Evolutionary conservation across 2,329 filamentous ascomycete species (phyloP), one percentile per base, ranked within the genome.

Genomic region (Akanthomyces lecanii): DNA sequence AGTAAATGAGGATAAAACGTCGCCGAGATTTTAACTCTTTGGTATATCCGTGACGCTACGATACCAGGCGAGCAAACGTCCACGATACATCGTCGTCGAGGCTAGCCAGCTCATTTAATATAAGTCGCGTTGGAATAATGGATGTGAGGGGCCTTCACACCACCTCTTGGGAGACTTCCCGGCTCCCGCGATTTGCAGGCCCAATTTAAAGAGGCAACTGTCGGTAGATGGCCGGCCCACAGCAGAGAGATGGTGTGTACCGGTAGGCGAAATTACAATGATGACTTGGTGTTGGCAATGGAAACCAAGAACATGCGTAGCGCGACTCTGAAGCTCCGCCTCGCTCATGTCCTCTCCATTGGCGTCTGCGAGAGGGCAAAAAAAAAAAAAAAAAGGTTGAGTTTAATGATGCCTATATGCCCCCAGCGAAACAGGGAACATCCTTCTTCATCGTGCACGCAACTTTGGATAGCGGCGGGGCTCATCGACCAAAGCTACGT

Each of bases 71-170:
- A 36, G 8, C 6, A 36, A 36, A 10, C 28, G 28, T 30, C 28
- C 28, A 30, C 28, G 33, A 36, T 36, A 7, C 33, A 36, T 8
- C 7, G 33, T 36, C 21, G 21, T 21, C 21, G 30, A 33, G 30
- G 30, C 8, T 8, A 33, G 30, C 30, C 30, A 33, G 38, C 38
- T 40, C 38, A 40, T 40, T 40, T 40, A 40, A 40, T 40, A 40
- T 16, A 8, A 14, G 12, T 12, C 30, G 6, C 12, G 36, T 16
- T 28, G n/a, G 10, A 28, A 33, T 12, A 16, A 58, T 36, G 23
- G 47, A 30, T 18, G n/a, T 21, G 58, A 61, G 57, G 57, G 57
- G 57, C 38, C 57, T 52, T 51, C 36, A 52, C 57, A 61, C 57
- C 57, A 61, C 48, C n/a, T n/a, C 23, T 16, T 30, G 28, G 36